These are phyloP conservation scores for Rhododendron williamsianum DNA, from an alignment of 148 eudicot species.

Conservation along the genomic window DNA sequence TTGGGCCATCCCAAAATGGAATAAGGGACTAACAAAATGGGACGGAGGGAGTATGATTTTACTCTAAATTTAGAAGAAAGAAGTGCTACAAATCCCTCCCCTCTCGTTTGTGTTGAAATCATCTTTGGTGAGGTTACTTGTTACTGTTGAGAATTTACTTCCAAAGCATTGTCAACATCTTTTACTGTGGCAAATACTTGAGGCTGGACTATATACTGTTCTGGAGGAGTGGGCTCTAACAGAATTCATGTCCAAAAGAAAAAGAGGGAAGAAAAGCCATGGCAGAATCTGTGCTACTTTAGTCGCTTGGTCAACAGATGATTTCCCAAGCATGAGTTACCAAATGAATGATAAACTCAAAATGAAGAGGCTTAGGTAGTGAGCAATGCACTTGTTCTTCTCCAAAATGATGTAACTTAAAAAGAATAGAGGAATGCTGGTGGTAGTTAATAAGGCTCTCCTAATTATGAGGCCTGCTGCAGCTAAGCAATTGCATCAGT, in stretches of 20 bases:
- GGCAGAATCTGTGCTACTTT: not conserved
- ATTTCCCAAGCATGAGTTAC: not conserved
- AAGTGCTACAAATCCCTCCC: not conserved
- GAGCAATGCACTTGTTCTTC: not conserved
- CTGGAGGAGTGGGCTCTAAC: not conserved
- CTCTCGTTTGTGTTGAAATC: not conserved
- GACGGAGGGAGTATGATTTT: no score
- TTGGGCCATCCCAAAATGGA: no score
- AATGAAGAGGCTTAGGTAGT: not conserved
- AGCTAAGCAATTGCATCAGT: not conserved
- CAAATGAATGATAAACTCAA: not conserved
- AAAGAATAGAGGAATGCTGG: not conserved
- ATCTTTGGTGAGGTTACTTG: not conserved
- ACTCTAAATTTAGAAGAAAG: not conserved
- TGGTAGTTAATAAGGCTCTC: not conserved
- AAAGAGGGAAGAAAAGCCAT: no score
- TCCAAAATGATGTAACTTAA: not conserved
- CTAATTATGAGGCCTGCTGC: not conserved
- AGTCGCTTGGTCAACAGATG: not conserved
- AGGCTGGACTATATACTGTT: conserved; percentile 1
- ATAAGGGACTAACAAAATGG: no score
- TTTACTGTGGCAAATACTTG: not conserved
- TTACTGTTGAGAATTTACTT: not conserved
- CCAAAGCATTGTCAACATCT: not conserved
- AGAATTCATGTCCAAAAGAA: not conserved